These are phyloP conservation scores for Salvia splendens DNA, from an alignment of 257 asterid genomes.

Conservation along the genomic window DNA sequence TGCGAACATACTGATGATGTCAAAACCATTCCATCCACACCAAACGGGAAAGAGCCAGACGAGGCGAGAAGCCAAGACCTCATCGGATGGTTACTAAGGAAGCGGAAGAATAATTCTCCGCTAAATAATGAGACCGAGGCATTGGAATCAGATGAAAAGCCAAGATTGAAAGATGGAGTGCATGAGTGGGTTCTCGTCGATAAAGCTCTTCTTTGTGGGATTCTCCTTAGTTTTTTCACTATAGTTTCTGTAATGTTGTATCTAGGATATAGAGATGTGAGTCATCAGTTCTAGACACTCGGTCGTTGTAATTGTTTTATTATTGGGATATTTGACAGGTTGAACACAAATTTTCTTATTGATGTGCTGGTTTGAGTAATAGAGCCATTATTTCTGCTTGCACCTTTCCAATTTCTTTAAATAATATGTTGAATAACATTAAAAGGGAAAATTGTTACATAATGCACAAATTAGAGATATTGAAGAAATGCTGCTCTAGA, in stretches of 20 bases:
- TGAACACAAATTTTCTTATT: slow-evolving; percentile 7
- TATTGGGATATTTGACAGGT: slow-evolving; percentile 10
- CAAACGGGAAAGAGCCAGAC: slow-evolving; percentile 30
- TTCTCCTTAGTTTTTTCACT: slow-evolving; percentile 55
- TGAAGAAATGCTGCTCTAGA: slow-evolving; percentile 11
- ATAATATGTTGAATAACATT: slow-evolving; percentile 35
- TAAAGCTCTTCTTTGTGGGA: slow-evolving; percentile 60
- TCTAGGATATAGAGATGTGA: slow-evolving; percentile 41
- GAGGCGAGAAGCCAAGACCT: slow-evolving; percentile 42
- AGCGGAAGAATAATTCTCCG: slow-evolving; percentile 46
- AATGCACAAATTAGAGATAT: slow-evolving; percentile 26
- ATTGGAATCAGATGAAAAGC: slow-evolving; percentile 42
- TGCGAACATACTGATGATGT: slow-evolving; percentile 41
- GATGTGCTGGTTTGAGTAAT: slow-evolving; percentile 13
- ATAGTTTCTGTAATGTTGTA: slow-evolving; percentile 49
- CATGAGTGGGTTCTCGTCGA: slow-evolving; percentile 55
- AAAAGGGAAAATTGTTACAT: slow-evolving; percentile 24
- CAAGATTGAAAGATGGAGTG: slow-evolving; percentile 18
- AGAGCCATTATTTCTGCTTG: slow-evolving; percentile 2
- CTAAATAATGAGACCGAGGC: slow-evolving; percentile 35
- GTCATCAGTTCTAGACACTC: slow-evolving; percentile 4
- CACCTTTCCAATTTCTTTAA: slow-evolving; percentile 34
- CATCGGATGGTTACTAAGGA: slow-evolving; percentile 59
- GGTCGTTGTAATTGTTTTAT: slow-evolving; percentile 26
- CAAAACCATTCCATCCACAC: slow-evolving; percentile 31